Percentiles rank a stretch among this genome's conserved stretches.
Conservation (phyloP, 148 eudicot species). For the Rhododendron henanense region DNA sequence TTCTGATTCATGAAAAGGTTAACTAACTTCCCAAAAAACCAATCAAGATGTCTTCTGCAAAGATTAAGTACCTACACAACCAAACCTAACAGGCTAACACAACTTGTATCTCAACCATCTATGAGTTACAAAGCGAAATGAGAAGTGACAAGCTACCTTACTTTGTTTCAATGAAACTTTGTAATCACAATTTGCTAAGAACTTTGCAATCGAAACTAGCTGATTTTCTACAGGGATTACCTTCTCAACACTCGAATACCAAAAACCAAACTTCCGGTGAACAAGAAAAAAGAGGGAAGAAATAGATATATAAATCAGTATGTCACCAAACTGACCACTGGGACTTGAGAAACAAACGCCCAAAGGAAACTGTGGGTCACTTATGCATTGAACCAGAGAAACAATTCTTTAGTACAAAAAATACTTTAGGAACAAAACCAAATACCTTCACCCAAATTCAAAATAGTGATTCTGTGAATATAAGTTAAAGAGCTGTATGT, state of each 20-base stretch:
- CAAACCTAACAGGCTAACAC: neutral
- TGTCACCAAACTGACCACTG: neutral
- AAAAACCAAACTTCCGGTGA: neutral
- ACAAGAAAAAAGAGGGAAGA: neutral
- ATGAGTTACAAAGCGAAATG: neutral
- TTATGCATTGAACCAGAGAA: neutral
- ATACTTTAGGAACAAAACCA: neutral
- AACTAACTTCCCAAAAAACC: neutral
- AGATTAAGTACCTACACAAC: neutral
- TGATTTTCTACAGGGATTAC: neutral
- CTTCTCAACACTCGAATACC: neutral
- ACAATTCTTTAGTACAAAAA: neutral
- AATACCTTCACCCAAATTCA: neutral
- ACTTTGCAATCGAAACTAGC: neutral
- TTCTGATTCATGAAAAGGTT: neutral
- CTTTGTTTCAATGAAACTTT: neutral
- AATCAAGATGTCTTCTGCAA: neutral
- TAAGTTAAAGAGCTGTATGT: neutral
- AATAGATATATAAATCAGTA: neutral
- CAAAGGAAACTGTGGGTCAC: neutral
- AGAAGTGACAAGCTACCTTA: neutral
- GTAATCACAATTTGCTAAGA: neutral
- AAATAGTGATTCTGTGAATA: neutral
- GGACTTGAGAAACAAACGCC: neutral
- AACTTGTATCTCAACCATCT: neutral